These are phyloP conservation scores for Sordariomycetes sp. DNA, from an alignment of 2,329 filamentous ascomycete genomes.

Conservation along the genomic window DNA sequence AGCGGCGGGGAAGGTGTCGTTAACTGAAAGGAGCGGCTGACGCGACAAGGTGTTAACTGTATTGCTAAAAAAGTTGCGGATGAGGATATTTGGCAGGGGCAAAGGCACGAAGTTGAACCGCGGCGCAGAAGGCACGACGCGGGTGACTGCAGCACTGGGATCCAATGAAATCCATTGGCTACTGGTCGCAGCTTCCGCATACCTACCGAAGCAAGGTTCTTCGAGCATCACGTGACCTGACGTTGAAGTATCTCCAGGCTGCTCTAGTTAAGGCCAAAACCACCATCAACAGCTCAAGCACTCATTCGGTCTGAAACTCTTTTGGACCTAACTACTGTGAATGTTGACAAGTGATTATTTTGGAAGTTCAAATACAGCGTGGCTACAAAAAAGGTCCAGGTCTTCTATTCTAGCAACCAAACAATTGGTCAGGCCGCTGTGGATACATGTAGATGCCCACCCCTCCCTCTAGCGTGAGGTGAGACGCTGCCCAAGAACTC, in stretches of 20 bases:
- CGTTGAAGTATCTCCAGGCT: neutral
- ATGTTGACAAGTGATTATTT: too few relatives aligned
- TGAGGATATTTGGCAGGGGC: neutral
- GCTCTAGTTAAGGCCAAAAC: too few relatives aligned
- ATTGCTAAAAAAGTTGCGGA: neutral
- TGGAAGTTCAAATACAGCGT: too few relatives aligned
- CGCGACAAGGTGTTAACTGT: neutral
- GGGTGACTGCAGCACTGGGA: neutral
- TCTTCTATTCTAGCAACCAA: too few relatives aligned
- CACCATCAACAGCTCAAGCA: too few relatives aligned
- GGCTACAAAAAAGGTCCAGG: too few relatives aligned
- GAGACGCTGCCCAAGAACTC: neutral
- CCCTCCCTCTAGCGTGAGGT: neutral
- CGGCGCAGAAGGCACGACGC: neutral
- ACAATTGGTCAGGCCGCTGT: neutral
- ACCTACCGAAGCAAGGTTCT: neutral
- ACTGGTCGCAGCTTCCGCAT: neutral
- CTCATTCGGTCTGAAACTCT: too few relatives aligned
- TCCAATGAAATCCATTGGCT: neutral
- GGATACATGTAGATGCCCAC: neutral
- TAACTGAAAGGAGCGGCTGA: neutral
- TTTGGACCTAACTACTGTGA: too few relatives aligned
- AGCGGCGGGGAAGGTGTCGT: neutral
- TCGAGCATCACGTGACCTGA: neutral
- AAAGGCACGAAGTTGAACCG: neutral